Percentiles rank a stretch among this genome's conserved stretches.
These are phyloP conservation scores for Malus sylvestris DNA, from an alignment of 306 rosid genomes.

Conservation along the genomic window DNA sequence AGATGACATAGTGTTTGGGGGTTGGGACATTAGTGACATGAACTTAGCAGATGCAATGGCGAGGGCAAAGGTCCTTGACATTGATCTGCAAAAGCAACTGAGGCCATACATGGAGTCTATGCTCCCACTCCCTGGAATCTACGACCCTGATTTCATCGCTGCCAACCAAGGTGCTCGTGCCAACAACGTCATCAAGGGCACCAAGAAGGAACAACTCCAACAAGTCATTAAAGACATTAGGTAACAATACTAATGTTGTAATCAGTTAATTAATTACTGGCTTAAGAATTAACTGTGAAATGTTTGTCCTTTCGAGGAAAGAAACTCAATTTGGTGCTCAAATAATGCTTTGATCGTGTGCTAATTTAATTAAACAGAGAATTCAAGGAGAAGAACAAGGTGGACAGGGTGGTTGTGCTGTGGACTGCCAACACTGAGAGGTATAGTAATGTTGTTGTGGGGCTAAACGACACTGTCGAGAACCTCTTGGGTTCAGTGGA, in stretches of 20 bases:
- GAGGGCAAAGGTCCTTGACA: slow-evolving; percentile 88
- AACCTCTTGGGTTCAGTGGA: slow-evolving; percentile 76
- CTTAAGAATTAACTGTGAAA: not conserved
- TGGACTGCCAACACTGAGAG: slow-evolving; percentile 99
- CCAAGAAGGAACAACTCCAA: slow-evolving; percentile 76
- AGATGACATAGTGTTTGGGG: slow-evolving; percentile 89
- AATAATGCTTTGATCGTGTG: not conserved
- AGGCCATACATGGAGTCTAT: slow-evolving; percentile 96
- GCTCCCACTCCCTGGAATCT: slow-evolving; percentile 97
- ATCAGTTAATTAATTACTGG: not conserved
- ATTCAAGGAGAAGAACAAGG: slow-evolving; percentile 77
- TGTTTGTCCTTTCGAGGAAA: not conserved
- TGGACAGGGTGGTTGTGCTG: slow-evolving; percentile 83
- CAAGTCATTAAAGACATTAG: slow-evolving; percentile 73
- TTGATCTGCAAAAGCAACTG: slow-evolving; percentile 91
- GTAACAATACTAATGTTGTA: slow-evolving; percentile 21
- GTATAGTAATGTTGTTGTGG: slow-evolving; percentile 75
- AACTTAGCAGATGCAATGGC: slow-evolving; percentile 96
- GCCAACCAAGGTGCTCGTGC: slow-evolving; percentile 92
- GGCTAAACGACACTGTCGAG: slow-evolving; percentile 78
- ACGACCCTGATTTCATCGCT: slow-evolving; percentile 88
- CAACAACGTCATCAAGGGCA: slow-evolving; percentile 79
- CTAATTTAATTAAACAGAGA: slow-evolving; percentile 38
- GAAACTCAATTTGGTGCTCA: slow-evolving; percentile 4
- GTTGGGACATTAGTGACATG: slow-evolving; percentile 97